phyloP scores from a whole-genome alignment of 73 alveolate genomes.

The Uronychia binucleata region DNA sequence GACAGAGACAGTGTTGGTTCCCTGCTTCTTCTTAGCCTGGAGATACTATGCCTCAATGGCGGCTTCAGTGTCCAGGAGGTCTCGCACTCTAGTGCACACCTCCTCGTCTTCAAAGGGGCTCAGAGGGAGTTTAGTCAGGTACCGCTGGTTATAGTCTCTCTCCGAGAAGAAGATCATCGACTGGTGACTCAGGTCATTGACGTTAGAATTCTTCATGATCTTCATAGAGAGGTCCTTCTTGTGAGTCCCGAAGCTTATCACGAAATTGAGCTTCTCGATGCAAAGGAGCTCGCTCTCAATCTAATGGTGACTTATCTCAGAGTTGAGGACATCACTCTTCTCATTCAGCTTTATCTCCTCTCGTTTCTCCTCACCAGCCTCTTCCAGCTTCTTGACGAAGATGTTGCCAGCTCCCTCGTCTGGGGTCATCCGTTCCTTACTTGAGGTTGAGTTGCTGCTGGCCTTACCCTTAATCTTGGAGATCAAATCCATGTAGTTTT shows the following conservation, averaged over 20 bases:
- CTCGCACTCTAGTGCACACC: not conserved
- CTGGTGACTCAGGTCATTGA: slow-evolving; percentile 10
- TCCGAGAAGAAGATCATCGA: not conserved
- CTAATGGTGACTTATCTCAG: slow-evolving; percentile 44
- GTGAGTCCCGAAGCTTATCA: slow-evolving; percentile 43
- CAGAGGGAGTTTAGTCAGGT: not conserved
- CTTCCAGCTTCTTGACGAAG: not conserved
- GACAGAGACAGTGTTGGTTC: not conserved
- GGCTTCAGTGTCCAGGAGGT: not conserved
- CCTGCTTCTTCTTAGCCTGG: not conserved
- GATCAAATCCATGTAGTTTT: slow-evolving; percentile 57
- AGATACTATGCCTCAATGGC: not conserved
- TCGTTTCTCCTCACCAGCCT: not conserved
- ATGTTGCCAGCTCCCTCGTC: not conserved
- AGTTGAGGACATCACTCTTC: slow-evolving; percentile 48
- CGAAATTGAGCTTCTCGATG: slow-evolving; percentile 37
- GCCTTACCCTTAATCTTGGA: not conserved
- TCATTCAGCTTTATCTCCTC: slow-evolving; percentile 10
- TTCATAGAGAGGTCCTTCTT: slow-evolving; percentile 36
- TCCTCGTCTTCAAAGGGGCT: not conserved
- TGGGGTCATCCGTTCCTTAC: not conserved
- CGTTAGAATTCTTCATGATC: slow-evolving; percentile 30
- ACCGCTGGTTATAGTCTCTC: not conserved
- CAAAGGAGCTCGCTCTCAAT: slow-evolving; percentile 61
- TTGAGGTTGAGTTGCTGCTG: not conserved